phyloP scores from a whole-genome alignment of 257 asterid genomes.

The Solanum medicagineum region DNA sequence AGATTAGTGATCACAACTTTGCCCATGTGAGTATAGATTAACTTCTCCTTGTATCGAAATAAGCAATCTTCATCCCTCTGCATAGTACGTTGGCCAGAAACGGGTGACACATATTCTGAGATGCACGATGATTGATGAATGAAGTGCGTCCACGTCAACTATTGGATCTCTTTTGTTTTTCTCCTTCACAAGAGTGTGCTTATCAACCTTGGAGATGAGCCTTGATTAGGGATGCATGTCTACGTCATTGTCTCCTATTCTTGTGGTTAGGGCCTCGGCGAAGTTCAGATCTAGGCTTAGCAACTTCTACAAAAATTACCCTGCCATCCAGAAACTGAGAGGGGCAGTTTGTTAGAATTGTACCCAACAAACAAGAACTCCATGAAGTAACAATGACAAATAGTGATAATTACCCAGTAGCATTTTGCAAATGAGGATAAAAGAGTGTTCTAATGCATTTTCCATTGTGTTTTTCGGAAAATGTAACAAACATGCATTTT shows the following conservation, averaged over 20 bases:
- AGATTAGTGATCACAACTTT: not conserved
- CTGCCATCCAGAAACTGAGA: conserved; percentile 79
- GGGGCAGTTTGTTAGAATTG: not conserved
- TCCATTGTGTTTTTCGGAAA: not conserved
- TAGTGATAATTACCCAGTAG: not conserved
- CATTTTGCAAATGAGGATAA: not conserved
- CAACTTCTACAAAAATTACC: conserved; percentile 68
- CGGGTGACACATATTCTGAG: not conserved
- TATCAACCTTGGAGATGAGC: not conserved
- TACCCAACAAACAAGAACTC: not conserved
- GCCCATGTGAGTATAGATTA: not conserved
- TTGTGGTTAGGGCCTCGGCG: conserved; percentile 22
- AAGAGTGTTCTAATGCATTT: not conserved
- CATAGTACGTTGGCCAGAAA: not conserved
- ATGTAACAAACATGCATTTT: not conserved
- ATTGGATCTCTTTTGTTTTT: not conserved
- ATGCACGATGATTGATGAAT: not conserved
- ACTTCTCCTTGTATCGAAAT: not conserved
- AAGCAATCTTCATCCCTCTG: not conserved
- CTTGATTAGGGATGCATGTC: not conserved
- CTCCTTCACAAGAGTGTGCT: not conserved
- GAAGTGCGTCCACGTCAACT: not conserved
- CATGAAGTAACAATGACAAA: not conserved
- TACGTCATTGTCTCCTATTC: conserved; percentile 7
- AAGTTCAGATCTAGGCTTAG: conserved; percentile 45